Evolutionary conservation across 2,329 filamentous ascomycete species (phyloP).

Genomic region (Calonectria naviculata): DNA sequence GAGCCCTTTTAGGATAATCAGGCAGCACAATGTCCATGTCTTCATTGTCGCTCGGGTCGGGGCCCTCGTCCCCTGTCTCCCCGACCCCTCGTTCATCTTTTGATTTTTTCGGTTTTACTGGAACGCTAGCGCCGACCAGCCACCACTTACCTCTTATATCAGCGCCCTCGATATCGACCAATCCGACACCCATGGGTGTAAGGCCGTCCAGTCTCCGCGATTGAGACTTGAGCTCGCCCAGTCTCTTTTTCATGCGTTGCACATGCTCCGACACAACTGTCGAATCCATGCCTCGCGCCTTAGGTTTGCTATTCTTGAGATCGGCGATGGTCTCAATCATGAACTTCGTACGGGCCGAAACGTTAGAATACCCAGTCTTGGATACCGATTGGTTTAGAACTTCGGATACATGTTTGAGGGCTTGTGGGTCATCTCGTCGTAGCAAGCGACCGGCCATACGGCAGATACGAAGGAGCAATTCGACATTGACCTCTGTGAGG

Average conservation of each 20-base stretch:
- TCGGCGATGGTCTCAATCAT: conserved; percentile 98
- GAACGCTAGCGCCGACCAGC: conserved; percentile 96
- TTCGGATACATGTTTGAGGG: conserved; percentile 89
- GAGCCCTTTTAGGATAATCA: conserved; percentile 79
- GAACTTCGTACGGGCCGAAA: conserved; percentile 92
- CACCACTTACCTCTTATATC: conserved; percentile 97
- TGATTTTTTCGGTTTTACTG: conserved; percentile 47
- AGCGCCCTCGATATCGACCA: conserved; percentile 84
- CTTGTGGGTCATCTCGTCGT: conserved; percentile 86
- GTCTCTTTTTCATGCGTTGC: conserved; percentile 86
- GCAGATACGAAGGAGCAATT: conserved; percentile 86
- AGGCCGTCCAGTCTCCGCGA: conserved; percentile 73
- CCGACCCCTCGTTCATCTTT: conserved; percentile 29
- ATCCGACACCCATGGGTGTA: conserved; percentile 83
- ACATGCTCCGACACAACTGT: conserved; percentile 83
- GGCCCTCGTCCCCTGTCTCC: conserved; percentile 42
- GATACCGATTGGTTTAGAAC: conserved; percentile 79
- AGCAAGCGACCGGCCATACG: conserved; percentile 85
- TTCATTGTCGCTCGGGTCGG: conserved; percentile 52
- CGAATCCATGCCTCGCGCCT: conserved; percentile 77
- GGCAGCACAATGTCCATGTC: conserved; percentile 65
- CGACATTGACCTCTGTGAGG: conserved; percentile 87
- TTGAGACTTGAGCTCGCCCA: conserved; percentile 78
- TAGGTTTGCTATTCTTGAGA: conserved; percentile 93
- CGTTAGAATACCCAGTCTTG: conserved; percentile 72